Percentiles rank a stretch among this genome's conserved stretches.
Conservation (phyloP, 2,329 filamentous ascomycete species). For the Pseudogymnoascus sp. region DNA sequence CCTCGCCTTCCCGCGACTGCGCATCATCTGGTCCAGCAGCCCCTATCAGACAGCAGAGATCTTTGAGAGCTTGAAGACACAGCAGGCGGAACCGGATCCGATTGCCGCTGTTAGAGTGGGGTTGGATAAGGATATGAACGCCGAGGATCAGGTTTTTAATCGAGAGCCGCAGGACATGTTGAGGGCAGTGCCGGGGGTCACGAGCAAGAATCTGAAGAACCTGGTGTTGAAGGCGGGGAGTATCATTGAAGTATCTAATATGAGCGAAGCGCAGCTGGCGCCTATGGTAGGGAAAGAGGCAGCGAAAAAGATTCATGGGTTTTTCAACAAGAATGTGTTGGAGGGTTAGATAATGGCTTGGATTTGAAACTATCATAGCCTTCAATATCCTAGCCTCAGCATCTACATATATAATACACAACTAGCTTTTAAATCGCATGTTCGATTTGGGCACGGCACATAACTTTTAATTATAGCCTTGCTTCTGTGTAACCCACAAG, state of each 20-base stretch:
- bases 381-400: background rate
- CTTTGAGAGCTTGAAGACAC: conserved; percentile 85
- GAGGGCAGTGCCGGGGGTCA: conserved; percentile 73
- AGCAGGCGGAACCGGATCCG: conserved; percentile 83
- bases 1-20: conserved; percentile 78
- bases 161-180: conserved; percentile 87
- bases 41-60: conserved; percentile 97
- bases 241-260: conserved; percentile 76
- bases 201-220: conserved; percentile 64
- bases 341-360: conserved; percentile 2
- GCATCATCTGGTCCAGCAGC: conserved; percentile 87
- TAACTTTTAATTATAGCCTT: background rate
- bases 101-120: conserved; percentile 77
- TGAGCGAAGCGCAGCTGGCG: conserved; percentile 63
- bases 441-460: background rate
- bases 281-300: conserved; percentile 69
- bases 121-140: conserved; percentile 53
- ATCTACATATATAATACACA: background rate
- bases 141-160: conserved; percentile 66
- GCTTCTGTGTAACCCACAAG: background rate
- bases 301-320: conserved; percentile 65
- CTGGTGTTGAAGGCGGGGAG: conserved; percentile 66
- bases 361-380: background rate
- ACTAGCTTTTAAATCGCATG: background rate
- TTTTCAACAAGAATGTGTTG: conserved; percentile 53